These are phyloP conservation scores for Striga asiatica DNA, from an alignment of 257 asterid genomes.

Conservation along the genomic window DNA sequence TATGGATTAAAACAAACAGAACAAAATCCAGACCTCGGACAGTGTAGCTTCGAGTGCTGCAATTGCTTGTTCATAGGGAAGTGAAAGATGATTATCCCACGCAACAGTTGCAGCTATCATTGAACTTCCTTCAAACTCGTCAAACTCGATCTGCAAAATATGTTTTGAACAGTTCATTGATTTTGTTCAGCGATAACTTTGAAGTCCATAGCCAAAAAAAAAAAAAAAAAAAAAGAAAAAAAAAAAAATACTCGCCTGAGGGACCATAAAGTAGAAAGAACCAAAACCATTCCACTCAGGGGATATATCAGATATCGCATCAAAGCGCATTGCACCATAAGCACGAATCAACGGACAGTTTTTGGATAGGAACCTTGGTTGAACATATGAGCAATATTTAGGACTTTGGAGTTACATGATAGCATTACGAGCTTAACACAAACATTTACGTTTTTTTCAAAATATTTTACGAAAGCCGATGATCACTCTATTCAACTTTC, in stretches of 20 bases:
- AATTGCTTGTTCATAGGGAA: conserved; percentile 53
- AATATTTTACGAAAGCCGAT: no score
- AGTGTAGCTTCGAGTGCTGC: conserved; percentile 61
- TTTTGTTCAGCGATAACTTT: no score
- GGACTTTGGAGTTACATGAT: background rate
- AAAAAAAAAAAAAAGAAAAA: no score
- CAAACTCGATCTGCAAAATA: conserved; percentile 67
- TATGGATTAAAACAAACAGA: background rate
- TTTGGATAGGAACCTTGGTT: conserved; percentile 67
- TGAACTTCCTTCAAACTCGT: conserved; percentile 84
- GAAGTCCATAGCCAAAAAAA: no score
- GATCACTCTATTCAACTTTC: no score
- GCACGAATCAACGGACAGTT: conserved; percentile 84
- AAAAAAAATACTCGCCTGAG: conserved; percentile 44
- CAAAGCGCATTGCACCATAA: conserved; percentile 89
- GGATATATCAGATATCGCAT: conserved; percentile 44
- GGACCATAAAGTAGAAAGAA: conserved; percentile 87
- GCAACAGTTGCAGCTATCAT: conserved; percentile 87
- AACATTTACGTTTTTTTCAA: no score
- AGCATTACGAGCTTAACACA: background rate
- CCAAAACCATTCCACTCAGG: conserved; percentile 87
- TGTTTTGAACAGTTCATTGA: background rate
- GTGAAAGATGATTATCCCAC: conserved; percentile 74
- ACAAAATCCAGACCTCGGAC: conserved; percentile 39
- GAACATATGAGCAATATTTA: conserved; percentile 14